Conservation (phyloP, 2,329 filamentous ascomycete species). For the Curvularia lunata region DNA sequence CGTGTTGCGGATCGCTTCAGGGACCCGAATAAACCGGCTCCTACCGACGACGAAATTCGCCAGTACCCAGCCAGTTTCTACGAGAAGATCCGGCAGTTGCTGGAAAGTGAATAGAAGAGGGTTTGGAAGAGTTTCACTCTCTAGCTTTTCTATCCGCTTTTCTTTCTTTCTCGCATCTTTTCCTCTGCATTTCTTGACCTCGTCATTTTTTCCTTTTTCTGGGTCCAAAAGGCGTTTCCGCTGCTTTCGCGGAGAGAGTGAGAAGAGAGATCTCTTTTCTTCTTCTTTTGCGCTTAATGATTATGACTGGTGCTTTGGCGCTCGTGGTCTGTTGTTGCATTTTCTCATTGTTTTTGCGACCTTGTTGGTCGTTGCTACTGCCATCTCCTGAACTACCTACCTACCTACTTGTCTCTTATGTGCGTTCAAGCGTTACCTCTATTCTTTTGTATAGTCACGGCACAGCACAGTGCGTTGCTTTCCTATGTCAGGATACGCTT, state of each 20-base stretch:
- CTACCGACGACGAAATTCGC: slow-evolving; percentile 62
- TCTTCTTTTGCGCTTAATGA: slow-evolving; percentile 6
- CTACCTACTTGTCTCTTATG: neutral
- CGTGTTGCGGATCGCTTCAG: slow-evolving; percentile 66
- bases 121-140: neutral
- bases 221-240: neutral
- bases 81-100: slow-evolving; percentile 54
- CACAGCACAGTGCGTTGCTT: neutral
- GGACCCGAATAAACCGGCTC: slow-evolving; percentile 58
- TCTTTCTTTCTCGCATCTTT: neutral
- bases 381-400: neutral
- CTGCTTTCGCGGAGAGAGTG: neutral
- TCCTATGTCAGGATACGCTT: slow-evolving; percentile 2
- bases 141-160: neutral
- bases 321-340: neutral
- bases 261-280: neutral
- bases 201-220: neutral
- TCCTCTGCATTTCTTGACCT: neutral
- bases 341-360: neutral
- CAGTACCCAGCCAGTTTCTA: slow-evolving; percentile 57
- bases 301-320: slow-evolving; percentile 6
- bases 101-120: slow-evolving; percentile 33
- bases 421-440: slow-evolving; percentile 13
- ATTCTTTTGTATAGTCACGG: slow-evolving; percentile 1
- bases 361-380: neutral